These are phyloP conservation scores for Boechera stricta DNA, from an alignment of 345 rosid genomes.

Conservation along the genomic window DNA sequence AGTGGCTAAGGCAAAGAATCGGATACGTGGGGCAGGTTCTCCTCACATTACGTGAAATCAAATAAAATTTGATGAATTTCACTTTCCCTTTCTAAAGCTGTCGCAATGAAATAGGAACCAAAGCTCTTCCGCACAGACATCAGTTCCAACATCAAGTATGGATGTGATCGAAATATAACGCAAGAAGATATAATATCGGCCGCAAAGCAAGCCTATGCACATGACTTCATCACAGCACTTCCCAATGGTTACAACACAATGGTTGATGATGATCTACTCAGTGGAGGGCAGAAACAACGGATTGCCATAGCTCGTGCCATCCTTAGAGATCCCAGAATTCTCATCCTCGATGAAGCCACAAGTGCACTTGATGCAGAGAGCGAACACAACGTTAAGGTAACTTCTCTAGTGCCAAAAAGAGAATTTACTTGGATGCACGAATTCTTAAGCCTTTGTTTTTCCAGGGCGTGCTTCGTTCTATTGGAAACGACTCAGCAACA, in stretches of 20 bases:
- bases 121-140: slow-evolving; percentile 92
- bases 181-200: slow-evolving; percentile 90
- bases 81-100: slow-evolving; percentile 17
- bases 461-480: slow-evolving; percentile 84
- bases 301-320: slow-evolving; percentile 97
- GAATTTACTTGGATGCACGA: slow-evolving; percentile 10
- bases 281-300: slow-evolving; percentile 98
- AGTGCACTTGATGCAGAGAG: slow-evolving; percentile 98
- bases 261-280: slow-evolving; percentile 94
- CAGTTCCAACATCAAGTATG: slow-evolving; percentile 86
- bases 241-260: slow-evolving; percentile 86
- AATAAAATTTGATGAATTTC: slow-evolving; percentile 9
- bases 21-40: slow-evolving; percentile 95
- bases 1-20: slow-evolving; percentile 85
- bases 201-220: slow-evolving; percentile 92
- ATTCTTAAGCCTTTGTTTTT: slow-evolving; percentile 21
- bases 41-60: slow-evolving; percentile 22
- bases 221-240: slow-evolving; percentile 82
- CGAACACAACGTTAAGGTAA: slow-evolving; percentile 92
- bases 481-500: slow-evolving; percentile 58
- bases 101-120: slow-evolving; percentile 66
- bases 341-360: slow-evolving; percentile 97
- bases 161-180: slow-evolving; percentile 64
- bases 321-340: slow-evolving; percentile 87
- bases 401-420: neutral